Conservation (phyloP, 495 filamentous ascomycete species). For the Cryomyces minteri region DNA sequence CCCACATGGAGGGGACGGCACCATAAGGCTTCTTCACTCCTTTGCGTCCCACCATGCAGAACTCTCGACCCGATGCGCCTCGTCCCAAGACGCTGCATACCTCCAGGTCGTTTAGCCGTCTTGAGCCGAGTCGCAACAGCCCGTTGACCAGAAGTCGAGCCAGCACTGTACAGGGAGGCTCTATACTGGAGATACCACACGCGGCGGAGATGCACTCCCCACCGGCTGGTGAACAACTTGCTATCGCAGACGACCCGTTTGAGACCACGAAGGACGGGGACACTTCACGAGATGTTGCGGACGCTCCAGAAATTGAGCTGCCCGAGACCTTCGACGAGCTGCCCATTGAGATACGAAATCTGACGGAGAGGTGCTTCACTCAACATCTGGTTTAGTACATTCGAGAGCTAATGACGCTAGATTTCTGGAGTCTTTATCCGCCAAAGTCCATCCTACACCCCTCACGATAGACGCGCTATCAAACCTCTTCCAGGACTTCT, state of each 20-base stretch:
- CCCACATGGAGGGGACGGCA: no score
- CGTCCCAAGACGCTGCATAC: conserved; percentile 20
- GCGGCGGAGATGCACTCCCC: conserved; percentile 10
- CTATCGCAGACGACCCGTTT: conserved; percentile 8
- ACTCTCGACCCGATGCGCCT: not conserved
- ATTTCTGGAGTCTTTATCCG: conserved; percentile 80
- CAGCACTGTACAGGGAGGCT: conserved; percentile 38
- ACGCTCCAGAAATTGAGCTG: conserved; percentile 13
- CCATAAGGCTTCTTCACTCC: no score
- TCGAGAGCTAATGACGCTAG: conserved; percentile 22
- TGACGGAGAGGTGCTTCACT: conserved; percentile 54
- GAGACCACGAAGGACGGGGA: no score
- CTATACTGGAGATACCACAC: conserved; percentile 24
- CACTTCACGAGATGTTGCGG: no score
- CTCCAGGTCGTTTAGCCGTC: conserved; percentile 35
- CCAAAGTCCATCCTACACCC: conserved; percentile 71
- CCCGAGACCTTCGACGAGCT: conserved; percentile 64
- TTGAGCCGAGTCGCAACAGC: conserved; percentile 26
- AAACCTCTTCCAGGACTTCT: conserved; percentile 88
- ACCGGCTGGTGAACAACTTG: conserved; percentile 8
- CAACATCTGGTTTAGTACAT: not conserved
- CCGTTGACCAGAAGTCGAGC: conserved; percentile 34
- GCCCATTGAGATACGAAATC: conserved; percentile 76
- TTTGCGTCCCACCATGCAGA: no score
- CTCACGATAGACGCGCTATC: conserved; percentile 71